Evolutionary conservation across 2,329 filamentous ascomycete genomes (phyloP).

Genomic region (Trichoderma endophyticum): DNA sequence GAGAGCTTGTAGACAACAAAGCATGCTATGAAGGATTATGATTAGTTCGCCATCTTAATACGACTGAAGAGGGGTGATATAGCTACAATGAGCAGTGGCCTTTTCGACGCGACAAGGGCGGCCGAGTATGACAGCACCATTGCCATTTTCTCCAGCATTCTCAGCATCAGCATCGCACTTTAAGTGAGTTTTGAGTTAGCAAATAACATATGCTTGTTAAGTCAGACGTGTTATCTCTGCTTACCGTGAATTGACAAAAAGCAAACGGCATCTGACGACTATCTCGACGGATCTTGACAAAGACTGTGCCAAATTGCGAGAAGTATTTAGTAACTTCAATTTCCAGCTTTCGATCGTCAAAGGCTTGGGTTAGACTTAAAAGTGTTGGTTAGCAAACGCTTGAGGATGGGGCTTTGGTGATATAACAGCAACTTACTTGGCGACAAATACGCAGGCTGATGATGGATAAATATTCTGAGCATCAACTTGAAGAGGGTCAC

Average conservation of each 20-base stretch:
- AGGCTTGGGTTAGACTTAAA: slow-evolving; percentile 48
- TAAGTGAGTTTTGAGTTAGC: not conserved
- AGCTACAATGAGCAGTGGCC: slow-evolving; percentile 56
- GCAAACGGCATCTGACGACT: slow-evolving; percentile 58
- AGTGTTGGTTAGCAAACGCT: slow-evolving; percentile 18
- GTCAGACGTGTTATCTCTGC: slow-evolving; percentile 23
- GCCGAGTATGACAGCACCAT: slow-evolving; percentile 49
- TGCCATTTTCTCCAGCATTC: slow-evolving; percentile 45
- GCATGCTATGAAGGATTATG: slow-evolving; percentile 36
- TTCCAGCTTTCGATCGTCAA: slow-evolving; percentile 50
- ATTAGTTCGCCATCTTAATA: slow-evolving; percentile 19
- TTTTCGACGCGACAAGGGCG: slow-evolving; percentile 59
- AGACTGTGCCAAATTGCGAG: slow-evolving; percentile 53
- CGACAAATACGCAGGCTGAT: slow-evolving; percentile 60
- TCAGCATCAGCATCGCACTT: slow-evolving; percentile 43
- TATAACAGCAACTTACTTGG: slow-evolving; percentile 51
- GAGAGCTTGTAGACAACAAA: slow-evolving; percentile 45
- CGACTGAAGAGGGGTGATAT: not conserved
- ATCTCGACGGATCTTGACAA: slow-evolving; percentile 62
- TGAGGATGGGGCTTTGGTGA: not conserved
- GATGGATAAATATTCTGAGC: slow-evolving; percentile 53
- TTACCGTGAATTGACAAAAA: slow-evolving; percentile 61
- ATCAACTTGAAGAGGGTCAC: slow-evolving; percentile 34
- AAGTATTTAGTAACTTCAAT: slow-evolving; percentile 53
- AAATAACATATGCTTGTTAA: not conserved